Evolutionary conservation across 2,329 filamentous ascomycete genomes (phyloP).

Genomic region (Camptophora hylomeconis): DNA sequence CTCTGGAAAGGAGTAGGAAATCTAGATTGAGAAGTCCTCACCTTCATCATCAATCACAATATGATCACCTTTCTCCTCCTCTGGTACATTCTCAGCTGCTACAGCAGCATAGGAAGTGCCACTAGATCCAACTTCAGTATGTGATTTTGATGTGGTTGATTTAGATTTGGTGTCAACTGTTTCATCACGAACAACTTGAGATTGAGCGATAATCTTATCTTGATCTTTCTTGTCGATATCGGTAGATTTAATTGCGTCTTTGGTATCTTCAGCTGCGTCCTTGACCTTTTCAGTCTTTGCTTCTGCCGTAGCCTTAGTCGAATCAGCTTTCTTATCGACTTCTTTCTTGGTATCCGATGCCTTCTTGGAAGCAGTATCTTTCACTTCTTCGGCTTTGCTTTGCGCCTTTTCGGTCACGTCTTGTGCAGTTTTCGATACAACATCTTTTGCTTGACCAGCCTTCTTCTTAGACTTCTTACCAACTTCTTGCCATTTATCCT

Average conservation of each 20-base stretch:
- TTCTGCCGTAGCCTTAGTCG: neutral
- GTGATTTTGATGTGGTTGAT: conserved; percentile 1
- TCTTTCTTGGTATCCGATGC: conserved; percentile 3
- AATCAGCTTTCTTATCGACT: neutral
- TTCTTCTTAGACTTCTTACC: neutral
- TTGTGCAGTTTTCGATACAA: too few relatives aligned
- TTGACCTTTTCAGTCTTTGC: conserved; percentile 4
- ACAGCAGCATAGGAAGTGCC: too few relatives aligned
- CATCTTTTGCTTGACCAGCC: conserved; percentile 1
- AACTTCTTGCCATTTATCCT: neutral
- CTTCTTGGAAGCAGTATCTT: conserved; percentile 4
- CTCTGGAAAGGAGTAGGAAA: too few relatives aligned
- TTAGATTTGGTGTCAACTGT: conserved; percentile 3
- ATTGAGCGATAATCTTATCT: conserved; percentile 12
- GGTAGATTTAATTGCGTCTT: conserved; percentile 2
- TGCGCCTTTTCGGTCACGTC: neutral
- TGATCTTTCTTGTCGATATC: conserved; percentile 8
- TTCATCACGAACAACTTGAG: conserved; percentile 10
- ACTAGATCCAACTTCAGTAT: too few relatives aligned
- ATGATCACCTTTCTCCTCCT: too few relatives aligned
- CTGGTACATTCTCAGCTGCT: conserved; percentile 1
- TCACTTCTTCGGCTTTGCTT: conserved; percentile 2
- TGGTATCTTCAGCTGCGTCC: conserved; percentile 1
- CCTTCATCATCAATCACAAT: too few relatives aligned
- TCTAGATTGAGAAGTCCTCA: too few relatives aligned